Conservation (phyloP, 352 stramenopile species). For the Pythium aristosporum region DNA sequence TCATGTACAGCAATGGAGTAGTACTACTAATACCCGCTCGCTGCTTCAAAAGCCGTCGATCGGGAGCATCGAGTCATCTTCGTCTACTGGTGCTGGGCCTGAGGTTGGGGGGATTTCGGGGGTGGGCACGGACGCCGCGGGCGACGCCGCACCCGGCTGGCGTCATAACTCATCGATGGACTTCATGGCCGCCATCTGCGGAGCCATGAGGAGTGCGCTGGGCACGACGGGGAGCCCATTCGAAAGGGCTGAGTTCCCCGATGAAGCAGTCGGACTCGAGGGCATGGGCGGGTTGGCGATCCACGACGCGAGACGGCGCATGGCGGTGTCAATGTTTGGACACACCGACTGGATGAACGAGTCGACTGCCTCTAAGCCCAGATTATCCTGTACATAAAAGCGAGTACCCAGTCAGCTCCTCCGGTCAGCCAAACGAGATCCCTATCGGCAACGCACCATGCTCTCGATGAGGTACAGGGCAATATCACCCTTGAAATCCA, state of each 20-base stretch:
- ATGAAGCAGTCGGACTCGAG: conserved; percentile 14
- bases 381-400: conserved; percentile 41
- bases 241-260: neutral
- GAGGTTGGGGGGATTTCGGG: conserved; percentile 2
- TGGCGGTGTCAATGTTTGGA: conserved; percentile 81
- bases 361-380: conserved; percentile 68
- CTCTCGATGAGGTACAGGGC: conserved; percentile 86
- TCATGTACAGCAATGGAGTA: too few relatives aligned
- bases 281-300: conserved; percentile 34
- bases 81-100: neutral
- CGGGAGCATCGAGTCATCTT: conserved; percentile 23
- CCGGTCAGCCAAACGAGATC: too few relatives aligned
- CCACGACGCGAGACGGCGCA: conserved; percentile 76
- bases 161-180: conserved; percentile 31
- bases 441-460: conserved; percentile 51
- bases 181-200: conserved; percentile 25
- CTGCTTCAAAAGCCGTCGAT: conserved; percentile 18
- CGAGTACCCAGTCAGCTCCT: neutral
- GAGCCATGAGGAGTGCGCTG: conserved; percentile 23
- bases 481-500: conserved; percentile 88
- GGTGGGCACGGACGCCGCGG: conserved; percentile 26
- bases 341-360: conserved; percentile 88
- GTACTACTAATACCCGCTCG: too few relatives aligned
- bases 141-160: conserved; percentile 28
- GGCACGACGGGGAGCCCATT: conserved; percentile 20